A percentile compares a stretch with the other conserved stretches of the same genome.
phyloP scores from a whole-genome alignment of 768 basidiomycete species.

The Russula sp. region DNA sequence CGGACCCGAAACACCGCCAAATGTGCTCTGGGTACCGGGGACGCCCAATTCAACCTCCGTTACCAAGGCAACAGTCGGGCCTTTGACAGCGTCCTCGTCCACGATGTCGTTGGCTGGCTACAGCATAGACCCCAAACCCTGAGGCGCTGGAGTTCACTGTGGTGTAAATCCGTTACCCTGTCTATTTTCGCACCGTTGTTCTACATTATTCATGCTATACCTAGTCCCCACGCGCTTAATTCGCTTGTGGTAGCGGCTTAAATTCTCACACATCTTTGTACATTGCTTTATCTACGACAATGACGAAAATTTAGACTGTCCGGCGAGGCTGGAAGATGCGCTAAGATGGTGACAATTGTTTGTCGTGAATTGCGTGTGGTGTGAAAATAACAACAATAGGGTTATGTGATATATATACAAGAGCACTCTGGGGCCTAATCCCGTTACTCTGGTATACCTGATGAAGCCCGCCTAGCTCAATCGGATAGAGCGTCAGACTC shows the following conservation, averaged over 20 bases:
- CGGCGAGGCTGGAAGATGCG: neutral
- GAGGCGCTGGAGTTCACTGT: neutral
- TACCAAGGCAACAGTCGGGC: conserved; percentile 15
- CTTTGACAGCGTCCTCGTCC: conserved; percentile 19
- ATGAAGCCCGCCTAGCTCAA: conserved; percentile 54
- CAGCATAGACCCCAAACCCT: conserved; percentile 21
- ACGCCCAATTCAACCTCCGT: conserved; percentile 15
- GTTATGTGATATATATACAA: too few species aligned
- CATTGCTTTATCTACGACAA: conserved; percentile 9
- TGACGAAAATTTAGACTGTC: conserved; percentile 6
- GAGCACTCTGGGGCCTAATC: neutral
- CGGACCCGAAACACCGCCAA: conserved; percentile 31
- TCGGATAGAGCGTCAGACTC: conserved; percentile 65
- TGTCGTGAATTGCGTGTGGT: too few species aligned
- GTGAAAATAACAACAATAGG: too few species aligned
- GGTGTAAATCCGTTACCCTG: neutral
- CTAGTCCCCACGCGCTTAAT: conserved; percentile 7
- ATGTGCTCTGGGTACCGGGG: conserved; percentile 21
- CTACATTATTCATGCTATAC: conserved; percentile 18
- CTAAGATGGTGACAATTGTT: neutral
- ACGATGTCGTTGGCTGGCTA: conserved; percentile 23
- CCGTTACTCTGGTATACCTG: too few species aligned
- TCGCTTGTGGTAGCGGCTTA: neutral
- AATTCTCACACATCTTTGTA: conserved; percentile 1
- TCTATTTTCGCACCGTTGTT: neutral